These are phyloP conservation scores for Boletus semigastroideus DNA, from an alignment of 1,284 basidiomycete species.

Conservation along the genomic window DNA sequence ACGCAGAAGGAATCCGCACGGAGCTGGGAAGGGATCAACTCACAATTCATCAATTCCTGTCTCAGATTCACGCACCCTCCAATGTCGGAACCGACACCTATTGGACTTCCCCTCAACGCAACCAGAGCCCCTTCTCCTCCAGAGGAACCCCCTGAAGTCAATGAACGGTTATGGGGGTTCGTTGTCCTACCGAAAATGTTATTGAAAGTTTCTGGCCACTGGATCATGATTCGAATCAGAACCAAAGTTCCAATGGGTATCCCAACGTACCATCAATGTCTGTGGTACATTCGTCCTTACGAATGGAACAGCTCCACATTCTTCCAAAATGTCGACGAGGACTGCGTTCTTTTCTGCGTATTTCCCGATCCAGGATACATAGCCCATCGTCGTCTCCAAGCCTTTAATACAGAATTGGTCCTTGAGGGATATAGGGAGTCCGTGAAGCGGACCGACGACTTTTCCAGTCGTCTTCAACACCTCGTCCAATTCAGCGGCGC, in stretches of 20 bases:
- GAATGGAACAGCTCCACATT: conserved; percentile 65
- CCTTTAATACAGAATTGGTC: conserved; percentile 58
- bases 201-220: conserved; percentile 67
- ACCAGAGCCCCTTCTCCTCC: conserved; percentile 69
- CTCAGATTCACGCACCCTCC: conserved; percentile 47
- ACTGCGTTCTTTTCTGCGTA: conserved; percentile 53
- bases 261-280: conserved; percentile 51
- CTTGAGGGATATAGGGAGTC: conserved; percentile 62
- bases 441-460: conserved; percentile 58
- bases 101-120: conserved; percentile 51
- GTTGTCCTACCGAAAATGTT: conserved; percentile 67
- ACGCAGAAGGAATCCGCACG: conserved; percentile 66
- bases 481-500: conserved; percentile 53
- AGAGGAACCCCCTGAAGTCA: conserved; percentile 58
- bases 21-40: conserved; percentile 41
- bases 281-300: conserved; percentile 74
- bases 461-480: conserved; percentile 44
- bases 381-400: conserved; percentile 57
- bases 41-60: not conserved
- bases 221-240: not conserved
- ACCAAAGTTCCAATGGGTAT: not conserved
- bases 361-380: conserved; percentile 64
- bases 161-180: conserved; percentile 57
- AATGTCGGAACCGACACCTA: conserved; percentile 72
- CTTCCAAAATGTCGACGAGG: conserved; percentile 59